phyloP scores from a whole-genome alignment of 768 basidiomycete species.

The Ramaria rubella region DNA sequence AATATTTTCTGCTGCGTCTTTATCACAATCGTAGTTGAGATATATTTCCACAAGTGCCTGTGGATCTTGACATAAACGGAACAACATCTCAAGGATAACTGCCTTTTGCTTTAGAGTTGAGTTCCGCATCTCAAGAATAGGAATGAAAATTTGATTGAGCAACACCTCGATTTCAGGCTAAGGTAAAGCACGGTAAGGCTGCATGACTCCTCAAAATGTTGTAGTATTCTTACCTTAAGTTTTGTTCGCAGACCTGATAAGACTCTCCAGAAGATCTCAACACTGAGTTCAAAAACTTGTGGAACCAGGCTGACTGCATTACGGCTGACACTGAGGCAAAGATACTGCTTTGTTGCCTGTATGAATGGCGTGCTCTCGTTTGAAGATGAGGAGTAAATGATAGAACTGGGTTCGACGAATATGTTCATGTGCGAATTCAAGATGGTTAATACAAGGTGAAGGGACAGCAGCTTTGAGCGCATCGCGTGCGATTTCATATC shows the following conservation, averaged over 20 bases:
- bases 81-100: slow-evolving; percentile 82
- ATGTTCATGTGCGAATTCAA: slow-evolving; percentile 86
- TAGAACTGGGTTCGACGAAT: slow-evolving; percentile 81
- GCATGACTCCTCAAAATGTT: background rate
- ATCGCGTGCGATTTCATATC: slow-evolving; percentile 94
- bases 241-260: slow-evolving; percentile 91
- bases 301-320: slow-evolving; percentile 94
- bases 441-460: slow-evolving; percentile 90
- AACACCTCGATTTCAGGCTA: slow-evolving; percentile 99
- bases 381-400: slow-evolving; percentile 86
- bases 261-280: slow-evolving; percentile 98
- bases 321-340: slow-evolving; percentile 85
- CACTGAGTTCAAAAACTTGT: slow-evolving; percentile 95
- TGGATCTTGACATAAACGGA: slow-evolving; percentile 87
- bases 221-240: slow-evolving; percentile 65
- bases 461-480: slow-evolving; percentile 90
- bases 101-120: slow-evolving; percentile 94
- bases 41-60: slow-evolving; percentile 98
- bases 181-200: slow-evolving; percentile 11
- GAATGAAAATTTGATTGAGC: slow-evolving; percentile 97
- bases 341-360: slow-evolving; percentile 93
- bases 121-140: slow-evolving; percentile 96
- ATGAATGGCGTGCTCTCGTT: slow-evolving; percentile 85
- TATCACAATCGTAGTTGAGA: slow-evolving; percentile 98
- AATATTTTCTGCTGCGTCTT: slow-evolving; percentile 90